Conservation (phyloP, 495 filamentous ascomycete species). For the Xylaria cubensis region DNA sequence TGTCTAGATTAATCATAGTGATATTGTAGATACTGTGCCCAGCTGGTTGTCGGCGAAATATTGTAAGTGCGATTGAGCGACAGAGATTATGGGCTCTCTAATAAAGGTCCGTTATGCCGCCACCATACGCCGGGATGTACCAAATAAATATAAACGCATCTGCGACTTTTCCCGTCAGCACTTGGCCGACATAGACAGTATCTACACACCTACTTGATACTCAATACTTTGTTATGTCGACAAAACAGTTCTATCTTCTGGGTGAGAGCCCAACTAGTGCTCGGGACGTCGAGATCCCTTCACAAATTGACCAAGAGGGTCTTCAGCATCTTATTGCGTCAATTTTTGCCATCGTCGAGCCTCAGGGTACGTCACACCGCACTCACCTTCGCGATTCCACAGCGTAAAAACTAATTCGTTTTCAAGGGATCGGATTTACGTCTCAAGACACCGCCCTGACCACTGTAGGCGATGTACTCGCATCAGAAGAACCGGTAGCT, state of each 20-base stretch:
- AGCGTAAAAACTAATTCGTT: background rate
- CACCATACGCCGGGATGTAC: background rate
- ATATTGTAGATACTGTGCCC: background rate
- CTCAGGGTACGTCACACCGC: slow-evolving; percentile 33
- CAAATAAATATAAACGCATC: background rate
- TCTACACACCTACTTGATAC: background rate
- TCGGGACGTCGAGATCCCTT: slow-evolving; percentile 47
- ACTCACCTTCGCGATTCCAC: slow-evolving; percentile 16
- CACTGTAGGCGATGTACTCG: slow-evolving; percentile 41
- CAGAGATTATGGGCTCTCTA: background rate
- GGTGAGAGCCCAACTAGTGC: slow-evolving; percentile 50
- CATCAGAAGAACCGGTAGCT: slow-evolving; percentile 42
- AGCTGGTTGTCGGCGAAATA: background rate
- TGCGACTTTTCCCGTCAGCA: background rate
- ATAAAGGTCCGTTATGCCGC: background rate
- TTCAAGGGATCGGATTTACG: slow-evolving; percentile 51
- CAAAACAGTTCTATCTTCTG: slow-evolving; percentile 51
- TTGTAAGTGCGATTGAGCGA: slow-evolving; percentile 5
- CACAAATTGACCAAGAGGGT: slow-evolving; percentile 39
- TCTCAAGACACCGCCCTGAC: slow-evolving; percentile 36
- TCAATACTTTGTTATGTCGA: slow-evolving; percentile 40
- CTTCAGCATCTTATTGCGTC: slow-evolving; percentile 51
- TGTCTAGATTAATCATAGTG: background rate
- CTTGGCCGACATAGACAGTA: background rate
- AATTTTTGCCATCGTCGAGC: slow-evolving; percentile 52